Evolutionary conservation across 805 yeast species (phyloP), one percentile per base, ranked within the genome.

Genomic region (Schwanniomyces polymorphus): DNA sequence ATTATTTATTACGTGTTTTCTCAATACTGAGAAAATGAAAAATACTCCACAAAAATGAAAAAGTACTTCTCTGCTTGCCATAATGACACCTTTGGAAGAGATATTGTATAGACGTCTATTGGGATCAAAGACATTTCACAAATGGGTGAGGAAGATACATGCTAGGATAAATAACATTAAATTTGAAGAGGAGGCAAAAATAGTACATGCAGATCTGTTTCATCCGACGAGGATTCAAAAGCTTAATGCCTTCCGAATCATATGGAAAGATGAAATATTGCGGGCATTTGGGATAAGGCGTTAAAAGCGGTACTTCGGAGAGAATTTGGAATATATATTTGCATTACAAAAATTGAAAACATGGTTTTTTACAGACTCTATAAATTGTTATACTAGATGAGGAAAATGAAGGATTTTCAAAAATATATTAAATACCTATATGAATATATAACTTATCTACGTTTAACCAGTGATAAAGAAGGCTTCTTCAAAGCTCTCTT

Each of bases 261-360:
- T 87, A 12, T 85, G 86, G 65, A 61, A 68, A 54, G 84, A 84
- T 49, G 94, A 87, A 60, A 51, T 85, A 58, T 79, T 81, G 53
- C 65, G 75, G 23, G 63, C 79, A 0, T 70, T 86, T 50, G 80
- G 86, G 2, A 60, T 85, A 1, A 60, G 65, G 16, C 61, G 67
- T 8, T 35, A 26, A 34, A 3, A 21, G 5, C 23, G 23, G 5
- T 21, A 5, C 23, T 21, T 21, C 3, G 23, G 5, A 5, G 23
- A 21, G 23, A 3, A 21, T 21, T 21, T 21, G 23, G 5, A 21
- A 21, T 3, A 21, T 21, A 21, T 5, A 21, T 21, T 21, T 21
- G 23, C 23, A 21, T 4, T 21, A 21, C 5, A 4, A 21, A 5
- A 21, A 21, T 21, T 21, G 23, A 21, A 21, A 21, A 21, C 5